Evolutionary conservation across 805 yeast species (phyloP).

Genomic region (Yamadazyma akitaensis): DNA sequence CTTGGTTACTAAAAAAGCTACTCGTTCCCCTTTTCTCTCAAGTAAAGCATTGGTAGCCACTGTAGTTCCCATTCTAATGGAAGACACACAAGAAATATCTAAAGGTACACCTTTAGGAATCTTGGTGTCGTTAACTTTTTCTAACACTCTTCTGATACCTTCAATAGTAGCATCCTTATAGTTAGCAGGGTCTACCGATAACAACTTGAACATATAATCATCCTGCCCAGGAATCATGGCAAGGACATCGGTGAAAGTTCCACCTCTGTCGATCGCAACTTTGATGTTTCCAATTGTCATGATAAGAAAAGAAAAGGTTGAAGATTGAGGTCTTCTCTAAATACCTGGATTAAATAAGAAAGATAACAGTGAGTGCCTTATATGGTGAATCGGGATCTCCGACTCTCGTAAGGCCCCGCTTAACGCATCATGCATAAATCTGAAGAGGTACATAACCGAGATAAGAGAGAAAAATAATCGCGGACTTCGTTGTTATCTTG

Average conservation of each 20-base stretch:
- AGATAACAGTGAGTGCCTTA: too few species aligned
- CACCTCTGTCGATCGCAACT: conserved; percentile 25
- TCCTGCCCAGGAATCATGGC: conserved; percentile 50
- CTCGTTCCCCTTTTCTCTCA: conserved; percentile 20
- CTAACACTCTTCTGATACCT: conserved; percentile 19
- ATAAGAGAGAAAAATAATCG: too few species aligned
- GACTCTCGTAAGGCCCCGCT: too few species aligned
- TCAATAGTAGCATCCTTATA: conserved; percentile 19
- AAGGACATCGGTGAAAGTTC: conserved; percentile 25
- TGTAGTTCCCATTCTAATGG: conserved; percentile 28
- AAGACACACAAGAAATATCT: conserved; percentile 15
- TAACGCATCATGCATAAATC: too few species aligned
- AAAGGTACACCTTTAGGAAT: conserved; percentile 23
- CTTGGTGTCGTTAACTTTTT: conserved; percentile 12
- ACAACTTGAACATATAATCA: conserved; percentile 48
- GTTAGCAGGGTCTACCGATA: conserved; percentile 19
- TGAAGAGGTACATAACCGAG: too few species aligned
- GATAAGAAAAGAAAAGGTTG: too few species aligned
- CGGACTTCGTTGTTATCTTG: too few species aligned
- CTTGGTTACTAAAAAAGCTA: conserved; percentile 18
- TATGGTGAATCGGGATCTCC: too few species aligned
- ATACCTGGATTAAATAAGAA: too few species aligned
- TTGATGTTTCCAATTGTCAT: neutral
- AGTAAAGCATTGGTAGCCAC: conserved; percentile 25
- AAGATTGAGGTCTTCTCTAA: too few species aligned